Evolutionary conservation across 208 protist genomes (phyloP), one percentile per base, ranked within the genome.

Genomic region (Angomonas deanei): DNA sequence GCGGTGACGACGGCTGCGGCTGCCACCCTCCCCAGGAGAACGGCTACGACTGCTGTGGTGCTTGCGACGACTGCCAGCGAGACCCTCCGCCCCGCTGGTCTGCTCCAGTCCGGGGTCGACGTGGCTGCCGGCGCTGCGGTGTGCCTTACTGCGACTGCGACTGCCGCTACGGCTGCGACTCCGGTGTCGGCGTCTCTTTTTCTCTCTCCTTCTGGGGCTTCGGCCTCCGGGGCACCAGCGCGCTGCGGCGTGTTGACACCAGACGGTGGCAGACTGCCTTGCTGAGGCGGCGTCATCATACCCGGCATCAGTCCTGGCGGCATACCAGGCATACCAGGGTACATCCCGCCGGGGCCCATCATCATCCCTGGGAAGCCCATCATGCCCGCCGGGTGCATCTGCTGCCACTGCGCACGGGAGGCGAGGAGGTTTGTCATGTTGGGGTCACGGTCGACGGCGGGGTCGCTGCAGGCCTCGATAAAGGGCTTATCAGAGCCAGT

Each of bases 371-470:
- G 32, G 32, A 19, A 34, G 17, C 39, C 26, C 2, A 28, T 30
- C 5, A 28, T 72, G 55, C 74, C 70, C 26, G 64, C 56, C 10
- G 66, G 68, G 34, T 73, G 48, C 64, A 77, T 80, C 68, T 68
- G 68, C 57, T 76, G 66, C 77, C 69, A 85, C 62, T 72, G 64
- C 56, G 64, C 30, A 34, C 75, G 74, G 55, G 78, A 55, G 42
- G 76, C 74, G 31, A 82, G 75, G 31, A 88, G 74, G 30, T 49
- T 24, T 39, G 83, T 74, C 81, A 91, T 86, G n/a, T 53, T 72
- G 0, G 87, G 87, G 39, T 93, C 87, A 24, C 67, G 64, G 50
- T 91, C 84, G 2, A 88, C 71, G 24, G 60, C 75, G 5, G 75
- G 75, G 54, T 91, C 79, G 15, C 15, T 19, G 55, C 78, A 86